These are phyloP conservation scores for Solanum chilense DNA, from an alignment of 257 asterid species.

Conservation along the genomic window DNA sequence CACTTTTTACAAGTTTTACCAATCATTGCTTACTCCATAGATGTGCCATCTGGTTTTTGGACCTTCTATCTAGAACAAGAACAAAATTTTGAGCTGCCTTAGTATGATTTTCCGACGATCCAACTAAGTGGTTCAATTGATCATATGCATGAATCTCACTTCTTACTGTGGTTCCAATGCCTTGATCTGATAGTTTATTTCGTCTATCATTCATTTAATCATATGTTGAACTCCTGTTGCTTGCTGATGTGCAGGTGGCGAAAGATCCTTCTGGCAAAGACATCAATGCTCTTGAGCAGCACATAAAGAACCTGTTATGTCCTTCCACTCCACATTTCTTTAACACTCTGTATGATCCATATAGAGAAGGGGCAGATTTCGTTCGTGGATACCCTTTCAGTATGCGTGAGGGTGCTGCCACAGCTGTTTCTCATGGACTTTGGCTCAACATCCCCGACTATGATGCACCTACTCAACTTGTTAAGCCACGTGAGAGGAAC, in stretches of 20 bases:
- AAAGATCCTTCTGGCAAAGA: constrained; percentile 10
- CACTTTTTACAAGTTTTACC: not conserved
- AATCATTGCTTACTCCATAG: not conserved
- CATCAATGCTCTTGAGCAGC: constrained; percentile 13
- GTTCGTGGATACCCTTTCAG: constrained; percentile 13
- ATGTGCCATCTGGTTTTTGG: not conserved
- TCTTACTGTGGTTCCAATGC: not conserved
- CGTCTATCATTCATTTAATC: not conserved
- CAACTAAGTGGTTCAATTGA: not conserved
- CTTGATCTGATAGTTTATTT: not conserved
- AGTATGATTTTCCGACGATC: not conserved
- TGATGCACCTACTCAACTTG: constrained; percentile 14
- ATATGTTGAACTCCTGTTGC: not conserved
- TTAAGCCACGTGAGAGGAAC: constrained; percentile 12
- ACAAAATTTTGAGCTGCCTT: not conserved
- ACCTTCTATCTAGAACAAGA: not conserved
- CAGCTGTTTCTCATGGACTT: constrained; percentile 13
- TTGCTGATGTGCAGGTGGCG: not conserved
- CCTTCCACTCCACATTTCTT: constrained; percentile 12
- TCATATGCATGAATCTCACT: not conserved
- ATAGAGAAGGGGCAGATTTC: constrained; percentile 6
- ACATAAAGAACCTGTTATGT: constrained; percentile 6
- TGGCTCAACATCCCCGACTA: constrained; percentile 10
- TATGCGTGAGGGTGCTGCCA: constrained; percentile 6
- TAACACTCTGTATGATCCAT: constrained; percentile 12